These are phyloP conservation scores for Trichoderma breve DNA, from an alignment of 2,329 filamentous ascomycete genomes.

Conservation along the genomic window DNA sequence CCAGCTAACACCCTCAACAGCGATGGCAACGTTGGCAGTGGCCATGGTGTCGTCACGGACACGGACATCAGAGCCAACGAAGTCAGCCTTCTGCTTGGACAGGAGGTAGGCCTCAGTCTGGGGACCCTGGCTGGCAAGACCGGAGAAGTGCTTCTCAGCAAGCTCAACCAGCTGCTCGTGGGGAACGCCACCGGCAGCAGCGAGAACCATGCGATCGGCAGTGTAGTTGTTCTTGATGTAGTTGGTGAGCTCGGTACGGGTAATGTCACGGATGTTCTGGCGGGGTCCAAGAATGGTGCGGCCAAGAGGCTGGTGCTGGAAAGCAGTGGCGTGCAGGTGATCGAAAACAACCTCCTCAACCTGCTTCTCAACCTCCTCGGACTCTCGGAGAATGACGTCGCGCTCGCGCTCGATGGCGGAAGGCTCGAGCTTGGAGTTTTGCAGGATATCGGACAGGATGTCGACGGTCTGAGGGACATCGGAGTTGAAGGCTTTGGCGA, in stretches of 20 bases:
- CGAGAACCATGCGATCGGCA: slow-evolving; percentile 98
- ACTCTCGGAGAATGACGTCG: slow-evolving; percentile 97
- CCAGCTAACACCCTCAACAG: slow-evolving; percentile 99
- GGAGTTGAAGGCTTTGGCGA: slow-evolving; percentile 98
- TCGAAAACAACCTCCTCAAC: slow-evolving; percentile 99
- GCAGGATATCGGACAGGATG: slow-evolving; percentile 97
- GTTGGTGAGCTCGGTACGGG: slow-evolving; percentile 81
- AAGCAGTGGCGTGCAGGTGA: slow-evolving; percentile 97
- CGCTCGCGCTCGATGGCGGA: slow-evolving; percentile 94
- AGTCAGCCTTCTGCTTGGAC: slow-evolving; percentile 87
- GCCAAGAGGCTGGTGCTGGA: slow-evolving; percentile 92
- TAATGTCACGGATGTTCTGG: slow-evolving; percentile 97
- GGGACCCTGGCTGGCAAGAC: slow-evolving; percentile 71
- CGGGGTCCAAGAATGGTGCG: slow-evolving; percentile 96
- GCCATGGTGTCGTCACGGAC: slow-evolving; percentile 95
- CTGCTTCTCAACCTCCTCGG: slow-evolving; percentile 99
- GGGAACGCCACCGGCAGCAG: slow-evolving; percentile 89
- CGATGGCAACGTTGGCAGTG: slow-evolving; percentile 96
- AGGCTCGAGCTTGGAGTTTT: slow-evolving; percentile 97
- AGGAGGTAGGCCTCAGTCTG: slow-evolving; percentile 71
- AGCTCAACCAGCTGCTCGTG: slow-evolving; percentile 93
- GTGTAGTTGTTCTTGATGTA: slow-evolving; percentile 99
- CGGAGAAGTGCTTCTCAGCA: slow-evolving; percentile 91
- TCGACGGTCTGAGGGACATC: slow-evolving; percentile 96
- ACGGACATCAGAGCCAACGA: slow-evolving; percentile 93